Evolutionary conservation across 257 asterid genomes (phyloP), one percentile per base, ranked within the genome.

Genomic region (Scutellaria galericulata): DNA sequence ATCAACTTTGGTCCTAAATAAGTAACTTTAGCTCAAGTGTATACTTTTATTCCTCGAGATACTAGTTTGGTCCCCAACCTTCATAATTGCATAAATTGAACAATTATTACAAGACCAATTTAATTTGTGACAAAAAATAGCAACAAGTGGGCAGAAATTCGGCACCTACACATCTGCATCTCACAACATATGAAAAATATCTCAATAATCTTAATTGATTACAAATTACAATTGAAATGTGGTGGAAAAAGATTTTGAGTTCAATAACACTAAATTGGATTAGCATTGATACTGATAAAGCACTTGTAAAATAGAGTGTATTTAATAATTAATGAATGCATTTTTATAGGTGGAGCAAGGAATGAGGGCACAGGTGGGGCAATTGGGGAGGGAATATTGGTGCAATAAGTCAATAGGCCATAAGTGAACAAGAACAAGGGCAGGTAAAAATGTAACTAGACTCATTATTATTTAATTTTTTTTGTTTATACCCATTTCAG

Each of bases 391-490:
- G 41, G 40, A 12, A 9, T 58, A 59, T 44, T 7, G 70, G 70
- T 63, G 71, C 47, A 40, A 72, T 41, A 63, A 63, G 64, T 62
- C n/a, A 12, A 63, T 46, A 69, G 54, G 18, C 64, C 22, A 67
- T 37, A 45, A 20, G 20, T 20, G 20, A 56, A 46, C 61, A 66
- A 47, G 3, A 46, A 8, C 14, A 46, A 13, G 9, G 39, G 61
- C 63, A 58, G 65, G 55, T 67, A 47, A 71, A 42, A 1, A 7
- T n/a, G 57, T 31, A 31, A 70, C 27, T 57, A 8, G 5, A 4
- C 46, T 54, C 55, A 41, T 69, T 69, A 55, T 55, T 42, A 18
- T 44, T 31, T 0, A 0, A 3, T 45, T 45, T 45, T 2, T 1
- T 45, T 45, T 24, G 18, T 24, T 9, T 31, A 31, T 31, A 31